phyloP scores from a whole-genome alignment of 192 early-diverging fungal species.

The Coemansia asiatica region DNA sequence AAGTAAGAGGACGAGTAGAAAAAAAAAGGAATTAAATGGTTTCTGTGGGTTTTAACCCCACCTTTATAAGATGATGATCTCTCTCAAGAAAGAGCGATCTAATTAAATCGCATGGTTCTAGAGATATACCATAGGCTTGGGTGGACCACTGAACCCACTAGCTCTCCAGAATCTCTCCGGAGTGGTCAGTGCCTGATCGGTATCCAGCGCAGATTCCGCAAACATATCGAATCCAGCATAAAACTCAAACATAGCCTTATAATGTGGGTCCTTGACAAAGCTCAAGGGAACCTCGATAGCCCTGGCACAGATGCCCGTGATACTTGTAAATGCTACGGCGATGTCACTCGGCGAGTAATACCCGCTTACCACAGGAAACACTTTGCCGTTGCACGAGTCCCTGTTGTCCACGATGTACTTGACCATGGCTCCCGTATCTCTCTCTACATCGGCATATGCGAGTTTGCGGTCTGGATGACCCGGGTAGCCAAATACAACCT shows the following conservation, averaged over 20 bases:
- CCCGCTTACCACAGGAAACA: conserved; percentile 18
- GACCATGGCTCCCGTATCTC: conserved; percentile 19
- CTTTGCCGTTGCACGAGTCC: neutral
- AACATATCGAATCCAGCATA: conserved; percentile 17
- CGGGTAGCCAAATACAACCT: conserved; percentile 9
- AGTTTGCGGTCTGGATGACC: conserved; percentile 16
- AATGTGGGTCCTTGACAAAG: neutral
- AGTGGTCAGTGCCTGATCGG: conserved; percentile 14
- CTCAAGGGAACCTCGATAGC: conserved; percentile 13
- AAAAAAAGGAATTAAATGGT: no score
- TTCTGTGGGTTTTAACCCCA: no score
- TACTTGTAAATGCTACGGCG: conserved; percentile 19
- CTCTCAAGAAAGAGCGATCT: no score
- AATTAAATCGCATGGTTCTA: no score
- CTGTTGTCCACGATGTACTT: conserved; percentile 26
- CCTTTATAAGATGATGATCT: no score
- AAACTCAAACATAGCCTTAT: conserved; percentile 25
- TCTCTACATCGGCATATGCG: conserved; percentile 15
- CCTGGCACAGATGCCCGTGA: conserved; percentile 10
- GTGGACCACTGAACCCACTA: conserved; percentile 19
- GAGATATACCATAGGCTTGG: conserved; percentile 7
- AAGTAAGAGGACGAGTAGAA: no score
- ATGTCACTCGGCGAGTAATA: conserved; percentile 23
- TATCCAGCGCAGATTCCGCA: conserved; percentile 6
- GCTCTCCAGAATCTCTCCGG: conserved; percentile 21